Evolutionary conservation across 164 flowering plant genomes (phyloP), one percentile per base, ranked within the genome.

Genomic region (Magnolia officinalis): DNA sequence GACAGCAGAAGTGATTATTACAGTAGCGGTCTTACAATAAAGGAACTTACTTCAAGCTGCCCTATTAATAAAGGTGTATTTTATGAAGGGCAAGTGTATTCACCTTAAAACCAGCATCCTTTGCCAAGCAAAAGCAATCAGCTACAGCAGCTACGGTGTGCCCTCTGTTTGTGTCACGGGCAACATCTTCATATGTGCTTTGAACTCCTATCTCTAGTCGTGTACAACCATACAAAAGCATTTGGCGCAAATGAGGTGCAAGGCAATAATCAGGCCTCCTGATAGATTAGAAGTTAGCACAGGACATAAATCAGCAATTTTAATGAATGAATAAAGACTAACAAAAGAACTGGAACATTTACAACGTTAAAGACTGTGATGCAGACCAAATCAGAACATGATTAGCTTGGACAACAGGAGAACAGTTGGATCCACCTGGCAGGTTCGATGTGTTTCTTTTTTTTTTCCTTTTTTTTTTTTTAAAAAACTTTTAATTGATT

Each of bases 91-190:
- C 61, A 63, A 21, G 37, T n/a, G n/a, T 19, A 11, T 66, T 69
- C 63, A 94, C 99, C 97, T 96, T 96, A 81, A 94, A 96, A 67
- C 99, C 99, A 85, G 99, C 99, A 91, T 96, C 99, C 81, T 96
- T 96, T 71, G 99, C 97, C 87, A 96, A 85, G 85, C 91, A 92
- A 86, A 96, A 96, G 75, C 99, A 96, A 88, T 96, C 99, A 83
- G 98, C 98, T 72, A 96, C 99, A 67, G 99, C 97, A 76, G 98
- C 97, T 21, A 96, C 99, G 4, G 99, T 94, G 80, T 96, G 99
- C 21, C 98, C 99, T 82, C 98, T 87, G 82, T 96, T 96, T 63
- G 97, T 91, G 86, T 96, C 99, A 76, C 92, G 97, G 58, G 99
- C 99, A 72, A 96, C 99, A 87, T 96, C 99, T 82, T 96, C 99